Percentiles rank a stretch among this genome's conserved stretches.
Evolutionary conservation across 371 early-diverging fungal genomes (phyloP).

Genomic region (Mortierella sp.): DNA sequence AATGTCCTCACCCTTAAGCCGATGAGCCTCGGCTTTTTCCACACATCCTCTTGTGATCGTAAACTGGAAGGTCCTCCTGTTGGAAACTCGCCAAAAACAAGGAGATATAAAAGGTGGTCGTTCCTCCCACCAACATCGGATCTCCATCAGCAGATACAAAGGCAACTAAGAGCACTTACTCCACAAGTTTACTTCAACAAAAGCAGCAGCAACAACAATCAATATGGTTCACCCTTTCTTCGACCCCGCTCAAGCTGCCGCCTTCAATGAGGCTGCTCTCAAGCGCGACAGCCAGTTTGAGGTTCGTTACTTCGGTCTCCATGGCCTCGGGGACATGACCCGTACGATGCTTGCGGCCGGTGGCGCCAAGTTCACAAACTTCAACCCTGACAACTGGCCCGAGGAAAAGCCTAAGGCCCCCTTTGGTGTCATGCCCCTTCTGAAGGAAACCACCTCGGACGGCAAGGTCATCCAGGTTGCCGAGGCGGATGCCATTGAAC

Average conservation of each 20-base stretch:
- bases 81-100: no score
- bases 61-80: no score
- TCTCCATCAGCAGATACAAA: no score
- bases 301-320: conserved; percentile 26
- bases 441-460: conserved; percentile 37
- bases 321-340: conserved; percentile 13
- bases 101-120: no score
- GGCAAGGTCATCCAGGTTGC: conserved; percentile 29
- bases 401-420: conserved; percentile 22
- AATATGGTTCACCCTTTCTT: conserved; percentile 30
- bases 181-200: no score
- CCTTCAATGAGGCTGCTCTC: conserved; percentile 15
- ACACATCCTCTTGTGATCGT: no score
- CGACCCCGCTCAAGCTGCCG: conserved; percentile 30
- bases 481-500: conserved; percentile 45
- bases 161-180: no score
- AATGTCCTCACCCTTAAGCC: no score
- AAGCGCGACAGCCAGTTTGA: conserved; percentile 28
- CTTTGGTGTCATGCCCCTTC: conserved; percentile 37
- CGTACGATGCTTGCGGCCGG: conserved; percentile 24
- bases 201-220: not conserved
- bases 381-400: conserved; percentile 13
- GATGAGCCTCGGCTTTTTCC: no score
- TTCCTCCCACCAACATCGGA: no score
- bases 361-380: conserved; percentile 17